A percentile compares a stretch with the other conserved stretches of the same genome.
Evolutionary conservation across 192 early-diverging fungal genomes (phyloP).

Genomic region (Backusella luteola): DNA sequence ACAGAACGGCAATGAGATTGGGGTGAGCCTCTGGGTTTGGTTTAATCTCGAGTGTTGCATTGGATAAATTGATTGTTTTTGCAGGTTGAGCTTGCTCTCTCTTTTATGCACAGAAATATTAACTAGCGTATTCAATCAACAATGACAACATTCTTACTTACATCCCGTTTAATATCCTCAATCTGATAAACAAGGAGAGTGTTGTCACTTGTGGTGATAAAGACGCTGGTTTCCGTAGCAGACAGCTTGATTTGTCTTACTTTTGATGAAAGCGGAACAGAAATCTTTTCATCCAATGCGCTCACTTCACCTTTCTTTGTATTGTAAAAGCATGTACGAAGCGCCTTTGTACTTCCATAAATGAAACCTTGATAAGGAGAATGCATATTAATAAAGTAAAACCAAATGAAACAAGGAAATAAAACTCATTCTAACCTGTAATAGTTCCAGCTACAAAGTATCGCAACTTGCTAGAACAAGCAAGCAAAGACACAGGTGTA

Average conservation of each 20-base stretch:
- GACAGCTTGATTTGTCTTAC: slow-evolving; percentile 45
- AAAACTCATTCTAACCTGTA: slow-evolving; percentile 40
- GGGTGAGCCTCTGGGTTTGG: slow-evolving; percentile 58
- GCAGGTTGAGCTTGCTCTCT: slow-evolving; percentile 35
- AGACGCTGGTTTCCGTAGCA: slow-evolving; percentile 40
- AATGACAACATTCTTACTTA: slow-evolving; percentile 30
- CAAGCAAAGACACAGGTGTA: slow-evolving; percentile 51
- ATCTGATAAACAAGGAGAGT: slow-evolving; percentile 36
- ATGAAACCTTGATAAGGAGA: slow-evolving; percentile 34
- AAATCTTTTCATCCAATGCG: slow-evolving; percentile 24
- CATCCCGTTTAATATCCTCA: slow-evolving; percentile 39
- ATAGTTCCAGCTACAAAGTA: slow-evolving; percentile 66
- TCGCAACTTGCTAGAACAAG: slow-evolving; percentile 61
- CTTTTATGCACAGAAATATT: slow-evolving; percentile 23
- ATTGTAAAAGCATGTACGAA: slow-evolving; percentile 39
- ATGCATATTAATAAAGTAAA: not conserved
- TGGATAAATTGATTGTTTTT: slow-evolving; percentile 35
- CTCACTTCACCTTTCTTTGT: slow-evolving; percentile 18
- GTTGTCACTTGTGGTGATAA: slow-evolving; percentile 37
- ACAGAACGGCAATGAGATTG: slow-evolving; percentile 51
- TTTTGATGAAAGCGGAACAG: slow-evolving; percentile 27
- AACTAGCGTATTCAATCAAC: slow-evolving; percentile 21
- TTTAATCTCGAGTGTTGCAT: slow-evolving; percentile 58
- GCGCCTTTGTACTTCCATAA: slow-evolving; percentile 28
- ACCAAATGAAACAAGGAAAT: not conserved